A percentile compares a stretch with the other conserved stretches of the same genome.
Evolutionary conservation across 345 rosid species (phyloP).

Genomic region (Pistacia atlantica): DNA sequence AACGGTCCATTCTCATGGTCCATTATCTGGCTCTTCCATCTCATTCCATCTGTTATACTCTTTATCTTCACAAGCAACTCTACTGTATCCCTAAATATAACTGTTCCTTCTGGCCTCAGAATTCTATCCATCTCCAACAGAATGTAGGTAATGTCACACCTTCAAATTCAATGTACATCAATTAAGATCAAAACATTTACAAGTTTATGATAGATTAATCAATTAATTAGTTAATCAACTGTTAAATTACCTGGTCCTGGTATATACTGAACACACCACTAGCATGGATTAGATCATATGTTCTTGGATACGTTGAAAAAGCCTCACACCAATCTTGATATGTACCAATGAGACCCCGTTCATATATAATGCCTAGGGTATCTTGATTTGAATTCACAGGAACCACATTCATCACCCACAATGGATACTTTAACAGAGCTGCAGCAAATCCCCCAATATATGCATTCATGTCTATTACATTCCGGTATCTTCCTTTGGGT

Average conservation of each 20-base stretch:
- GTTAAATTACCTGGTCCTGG: slow-evolving; percentile 60
- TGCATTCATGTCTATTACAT: slow-evolving; percentile 97
- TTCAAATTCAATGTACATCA: slow-evolving; percentile 19
- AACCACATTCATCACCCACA: slow-evolving; percentile 96
- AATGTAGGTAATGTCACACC: slow-evolving; percentile 81
- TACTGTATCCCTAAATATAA: slow-evolving; percentile 86
- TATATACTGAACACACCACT: slow-evolving; percentile 78
- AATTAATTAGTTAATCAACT: neutral
- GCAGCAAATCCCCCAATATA: slow-evolving; percentile 93
- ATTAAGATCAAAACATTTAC: neutral
- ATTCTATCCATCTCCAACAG: slow-evolving; percentile 97
- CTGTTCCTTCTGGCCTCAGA: slow-evolving; percentile 95
- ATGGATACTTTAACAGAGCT: slow-evolving; percentile 61
- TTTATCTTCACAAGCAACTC: slow-evolving; percentile 76
- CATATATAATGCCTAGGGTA: slow-evolving; percentile 78
- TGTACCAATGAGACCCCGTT: slow-evolving; percentile 83
- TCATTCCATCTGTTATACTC: slow-evolving; percentile 78
- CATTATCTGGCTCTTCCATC: slow-evolving; percentile 75
- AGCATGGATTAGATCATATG: slow-evolving; percentile 94
- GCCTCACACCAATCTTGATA: slow-evolving; percentile 99
- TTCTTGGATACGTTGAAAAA: slow-evolving; percentile 94
- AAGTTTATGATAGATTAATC: neutral
- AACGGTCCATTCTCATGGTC: slow-evolving; percentile 97
- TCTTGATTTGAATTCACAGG: slow-evolving; percentile 68
- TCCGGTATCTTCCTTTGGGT: slow-evolving; percentile 71